phyloP scores from a whole-genome alignment of 768 basidiomycete species.

The Suillus luteus region DNA sequence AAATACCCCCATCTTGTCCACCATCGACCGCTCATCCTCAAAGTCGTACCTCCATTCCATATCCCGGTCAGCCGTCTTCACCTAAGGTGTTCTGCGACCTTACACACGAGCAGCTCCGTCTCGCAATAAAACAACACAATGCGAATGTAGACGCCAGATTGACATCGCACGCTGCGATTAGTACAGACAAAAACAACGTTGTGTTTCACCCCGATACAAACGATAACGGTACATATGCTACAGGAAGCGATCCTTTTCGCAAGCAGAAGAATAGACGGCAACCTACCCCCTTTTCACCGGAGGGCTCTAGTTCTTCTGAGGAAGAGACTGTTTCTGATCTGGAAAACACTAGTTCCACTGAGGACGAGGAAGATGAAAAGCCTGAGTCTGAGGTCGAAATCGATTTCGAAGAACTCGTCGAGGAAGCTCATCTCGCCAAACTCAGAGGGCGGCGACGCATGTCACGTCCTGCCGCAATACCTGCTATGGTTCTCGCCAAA shows the following conservation, averaged over 20 bases:
- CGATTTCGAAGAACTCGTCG: conserved; percentile 5
- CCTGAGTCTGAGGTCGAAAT: conserved; percentile 4
- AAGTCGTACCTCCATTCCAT: background rate
- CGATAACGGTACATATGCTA: conserved; percentile 21
- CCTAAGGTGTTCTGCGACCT: conserved; percentile 8
- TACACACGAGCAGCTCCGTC: conserved; percentile 6
- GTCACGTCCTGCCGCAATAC: background rate
- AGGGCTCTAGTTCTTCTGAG: background rate
- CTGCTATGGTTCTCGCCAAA: background rate
- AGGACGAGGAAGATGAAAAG: conserved; percentile 5
- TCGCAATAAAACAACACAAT: conserved; percentile 10
- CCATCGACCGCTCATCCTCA: too few relatives aligned
- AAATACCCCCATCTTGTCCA: background rate
- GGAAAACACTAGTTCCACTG: background rate
- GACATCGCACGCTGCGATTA: background rate
- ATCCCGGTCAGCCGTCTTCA: background rate
- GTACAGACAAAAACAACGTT: conserved; percentile 13
- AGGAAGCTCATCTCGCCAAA: conserved; percentile 3
- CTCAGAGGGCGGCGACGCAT: conserved; percentile 1
- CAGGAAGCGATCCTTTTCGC: conserved; percentile 11
- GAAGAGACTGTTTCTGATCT: background rate
- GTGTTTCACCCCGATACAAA: conserved; percentile 20
- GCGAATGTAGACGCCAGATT: conserved; percentile 1
- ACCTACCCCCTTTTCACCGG: background rate
- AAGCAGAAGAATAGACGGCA: conserved; percentile 7